Base-by-base conservation (phyloP, 352 stramenopile genomes). In the Pythium oligandrum region DNA sequence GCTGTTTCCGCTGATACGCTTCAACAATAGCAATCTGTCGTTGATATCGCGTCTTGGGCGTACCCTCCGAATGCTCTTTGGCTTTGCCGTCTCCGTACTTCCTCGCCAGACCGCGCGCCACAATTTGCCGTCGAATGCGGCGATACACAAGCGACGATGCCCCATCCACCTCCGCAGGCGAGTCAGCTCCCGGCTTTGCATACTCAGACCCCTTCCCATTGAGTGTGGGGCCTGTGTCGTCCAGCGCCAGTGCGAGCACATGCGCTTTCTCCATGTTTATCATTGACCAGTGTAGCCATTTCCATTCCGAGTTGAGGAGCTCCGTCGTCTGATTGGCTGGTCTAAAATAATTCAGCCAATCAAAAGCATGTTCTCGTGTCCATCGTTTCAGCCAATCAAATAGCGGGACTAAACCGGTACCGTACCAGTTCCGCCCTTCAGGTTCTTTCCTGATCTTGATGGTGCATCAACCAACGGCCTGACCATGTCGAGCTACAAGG, bases 401-500 rank as follows among this genome's bases (percentile, higher is more conserved):
- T 26, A 26, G 17, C 17, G 17, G 17, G 0, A 26, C 17, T 26
- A 26, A 26, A 26, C 17, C 17, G 17, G 17, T 26, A 26, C 17
- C 17, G 0, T 26, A 26, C 17, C 17, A 26, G 17, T 26, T 26
- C 17, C 17, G 17, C 17, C 17, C 17, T 26, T 26, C 17, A 26
- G 17, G 17, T 26, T 26, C 17, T 26, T 26, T 26, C 17, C 17
- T 26, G 17, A 26, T 26, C 17, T 26, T 26, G 17, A 26, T 26
- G 17, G 17, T 26, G 17, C 17, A 26, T 26, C 17, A 26, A 26
- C 17, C 17, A 26, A 26, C 17, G 17, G 17, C 17, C 17, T 26
- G 26, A 45, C 31, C 35, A 73, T 77, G 65, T 55, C 63, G 37
- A 80, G 70, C 48, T 80, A 75, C 38, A 66, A 69, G 7, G 77